phyloP scores from a whole-genome alignment of 2,329 filamentous ascomycete genomes.

The Pestalotiopsis sp. region DNA sequence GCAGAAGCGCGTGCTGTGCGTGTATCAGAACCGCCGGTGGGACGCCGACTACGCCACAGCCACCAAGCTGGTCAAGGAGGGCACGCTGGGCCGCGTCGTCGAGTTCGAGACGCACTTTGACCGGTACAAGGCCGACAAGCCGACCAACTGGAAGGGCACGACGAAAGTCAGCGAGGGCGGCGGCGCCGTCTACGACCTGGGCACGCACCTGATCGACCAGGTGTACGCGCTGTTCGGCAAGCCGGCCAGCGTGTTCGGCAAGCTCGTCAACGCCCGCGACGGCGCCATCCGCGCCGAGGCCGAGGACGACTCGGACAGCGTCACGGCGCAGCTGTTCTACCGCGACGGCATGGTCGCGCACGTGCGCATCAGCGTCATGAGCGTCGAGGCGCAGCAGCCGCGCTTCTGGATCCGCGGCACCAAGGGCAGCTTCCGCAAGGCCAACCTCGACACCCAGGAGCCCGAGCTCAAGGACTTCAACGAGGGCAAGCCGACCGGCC shows the following conservation, averaged over 20 bases:
- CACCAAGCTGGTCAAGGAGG: constrained; percentile 61
- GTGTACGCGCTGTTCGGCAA: constrained; percentile 71
- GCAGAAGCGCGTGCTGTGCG: constrained; percentile 58
- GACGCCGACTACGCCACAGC: constrained; percentile 78
- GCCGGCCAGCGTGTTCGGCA: constrained; percentile 68
- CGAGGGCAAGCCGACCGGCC: constrained; percentile 43
- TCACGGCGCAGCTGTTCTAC: constrained; percentile 71
- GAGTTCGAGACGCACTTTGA: constrained; percentile 85
- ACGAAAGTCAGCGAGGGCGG: constrained; percentile 64
- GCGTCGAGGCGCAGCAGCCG: constrained; percentile 69
- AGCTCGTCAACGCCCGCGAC: constrained; percentile 68
- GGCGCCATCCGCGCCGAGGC: constrained; percentile 41
- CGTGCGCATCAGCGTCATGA: constrained; percentile 70
- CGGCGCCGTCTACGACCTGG: constrained; percentile 74
- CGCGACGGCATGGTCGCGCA: constrained; percentile 65
- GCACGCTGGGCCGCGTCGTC: constrained; percentile 69
- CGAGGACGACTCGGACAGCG: constrained; percentile 54
- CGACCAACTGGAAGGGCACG: constrained; percentile 68
- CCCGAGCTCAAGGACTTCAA: constrained; percentile 60
- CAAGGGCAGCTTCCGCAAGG: constrained; percentile 76
- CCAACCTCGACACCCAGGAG: constrained; percentile 74
- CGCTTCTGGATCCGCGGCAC: constrained; percentile 78
- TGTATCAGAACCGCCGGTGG: constrained; percentile 80
- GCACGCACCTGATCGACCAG: constrained; percentile 78
- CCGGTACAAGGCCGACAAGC: constrained; percentile 65